Evolutionary conservation across 2,329 filamentous ascomycete genomes (phyloP), one percentile per base, ranked within the genome.

Genomic region (Exserohilum rostratum): DNA sequence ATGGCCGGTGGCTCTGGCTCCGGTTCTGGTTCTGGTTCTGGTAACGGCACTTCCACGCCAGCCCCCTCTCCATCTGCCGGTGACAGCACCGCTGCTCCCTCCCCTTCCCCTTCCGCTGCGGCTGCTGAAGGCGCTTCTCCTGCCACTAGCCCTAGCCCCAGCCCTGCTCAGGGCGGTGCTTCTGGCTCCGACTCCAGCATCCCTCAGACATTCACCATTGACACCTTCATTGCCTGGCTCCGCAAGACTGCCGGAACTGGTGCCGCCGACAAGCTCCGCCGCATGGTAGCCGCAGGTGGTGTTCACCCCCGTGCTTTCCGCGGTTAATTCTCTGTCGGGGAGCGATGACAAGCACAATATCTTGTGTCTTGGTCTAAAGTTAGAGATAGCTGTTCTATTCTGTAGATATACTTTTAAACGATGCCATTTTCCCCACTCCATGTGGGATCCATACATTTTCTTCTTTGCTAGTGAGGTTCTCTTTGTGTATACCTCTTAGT

Each of bases 1-100:
- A 71, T 80, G 53, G 69, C 69, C 44, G 75, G 70, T 57, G 68
- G 70, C 47, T 68, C 68, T 15, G 62, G 62, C 42, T 64, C 63
- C 10, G 47, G 45, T 46, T 42, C 38, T 12, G 38, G 22, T 61
- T 31, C 46, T 61, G 30, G 52, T 50, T 29, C 22, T 59, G 22
- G 50, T 29, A n/a, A n/a, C n/a, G n/a, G 40, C 39, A 35, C 57
- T 27, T 53, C 67, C 31, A 27, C 60, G 22, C 29, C 59, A 34
- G 46, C 61, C n/a, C 38, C 58, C 31, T 40, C 45, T 9, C 38
- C 65, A 13, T 17, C n/a, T n/a, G n/a, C n/a, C n/a, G n/a, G n/a
- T n/a, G n/a, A n/a, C 49, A 50, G 40, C 39, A 35, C 57, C 25
- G 54, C 67, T 34, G 31, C 60, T 27, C 29, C 59, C 34, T 49